phyloP scores from a whole-genome alignment of 2,329 filamentous ascomycete genomes.

The Penicillium sp. region DNA sequence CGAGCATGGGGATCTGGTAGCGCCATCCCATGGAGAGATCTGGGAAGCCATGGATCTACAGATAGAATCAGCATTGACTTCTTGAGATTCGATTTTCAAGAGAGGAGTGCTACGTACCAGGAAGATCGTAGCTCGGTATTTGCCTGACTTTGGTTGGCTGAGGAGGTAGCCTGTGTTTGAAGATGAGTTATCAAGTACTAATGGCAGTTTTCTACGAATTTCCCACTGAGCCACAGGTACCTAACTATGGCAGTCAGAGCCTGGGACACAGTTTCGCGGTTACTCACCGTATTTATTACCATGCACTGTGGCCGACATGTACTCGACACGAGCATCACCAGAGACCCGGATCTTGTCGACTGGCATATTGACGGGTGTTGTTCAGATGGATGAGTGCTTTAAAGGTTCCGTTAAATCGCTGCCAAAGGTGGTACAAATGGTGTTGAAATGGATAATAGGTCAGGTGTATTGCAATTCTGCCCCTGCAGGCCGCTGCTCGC shows the following conservation, averaged over 20 bases:
- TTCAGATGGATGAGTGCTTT: neutral
- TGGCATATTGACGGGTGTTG: constrained; percentile 42
- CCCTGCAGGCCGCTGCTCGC: neutral
- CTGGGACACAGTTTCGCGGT: neutral
- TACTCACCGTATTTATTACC: constrained; percentile 66
- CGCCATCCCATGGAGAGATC: constrained; percentile 86
- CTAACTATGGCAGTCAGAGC: neutral
- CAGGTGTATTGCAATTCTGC: neutral
- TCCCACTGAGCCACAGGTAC: too few species aligned
- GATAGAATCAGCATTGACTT: neutral
- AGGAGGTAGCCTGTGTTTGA: constrained; percentile 55
- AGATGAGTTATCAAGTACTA: neutral
- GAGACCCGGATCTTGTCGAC: constrained; percentile 63
- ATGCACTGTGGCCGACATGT: constrained; percentile 64
- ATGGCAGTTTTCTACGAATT: neutral
- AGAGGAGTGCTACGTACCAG: constrained; percentile 42
- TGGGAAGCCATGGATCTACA: constrained; percentile 74
- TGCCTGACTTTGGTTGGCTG: constrained; percentile 46
- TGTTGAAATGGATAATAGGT: neutral
- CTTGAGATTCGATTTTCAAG: too few species aligned
- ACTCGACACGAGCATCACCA: constrained; percentile 66
- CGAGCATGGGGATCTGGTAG: constrained; percentile 77
- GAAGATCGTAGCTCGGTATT: constrained; percentile 56
- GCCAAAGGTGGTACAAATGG: neutral
- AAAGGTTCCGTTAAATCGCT: neutral